These are phyloP conservation scores for Arthrobotrys musiformis DNA, from an alignment of 2,329 filamentous ascomycete genomes.

Conservation along the genomic window DNA sequence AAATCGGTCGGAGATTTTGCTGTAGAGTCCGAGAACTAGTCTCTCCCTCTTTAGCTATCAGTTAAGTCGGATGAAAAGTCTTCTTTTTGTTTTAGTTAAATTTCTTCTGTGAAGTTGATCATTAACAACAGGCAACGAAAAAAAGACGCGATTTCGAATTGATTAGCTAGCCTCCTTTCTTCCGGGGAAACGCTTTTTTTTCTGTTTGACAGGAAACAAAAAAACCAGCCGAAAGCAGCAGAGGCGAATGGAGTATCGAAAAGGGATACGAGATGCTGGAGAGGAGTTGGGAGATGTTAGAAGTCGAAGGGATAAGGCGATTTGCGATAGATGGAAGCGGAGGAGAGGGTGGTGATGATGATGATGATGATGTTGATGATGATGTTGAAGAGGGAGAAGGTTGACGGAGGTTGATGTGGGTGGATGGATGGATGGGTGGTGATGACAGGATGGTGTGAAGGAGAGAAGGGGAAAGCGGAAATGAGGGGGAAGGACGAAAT, in stretches of 20 bases:
- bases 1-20: constrained; percentile 42
- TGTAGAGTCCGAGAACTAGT: constrained; percentile 38
- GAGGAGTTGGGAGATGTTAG: constrained; percentile 1
- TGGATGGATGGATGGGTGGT: background rate
- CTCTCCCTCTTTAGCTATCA: constrained; percentile 45
- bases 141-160: constrained; percentile 52
- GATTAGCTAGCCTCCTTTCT: constrained; percentile 49
- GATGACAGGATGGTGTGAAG: constrained; percentile 34
- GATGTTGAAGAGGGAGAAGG: background rate
- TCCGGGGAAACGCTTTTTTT: constrained; percentile 22
- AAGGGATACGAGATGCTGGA: background rate
- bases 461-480: constrained; percentile 17
- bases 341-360: background rate
- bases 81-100: constrained; percentile 46
- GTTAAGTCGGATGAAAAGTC: constrained; percentile 27
- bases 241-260: background rate
- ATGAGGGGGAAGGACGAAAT: constrained; percentile 41
- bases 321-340: background rate
- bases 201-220: constrained; percentile 9
- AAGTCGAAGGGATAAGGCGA: background rate
- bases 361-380: background rate
- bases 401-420: background rate
- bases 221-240: background rate
- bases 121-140: constrained; percentile 55
- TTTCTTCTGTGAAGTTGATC: constrained; percentile 42